These are phyloP conservation scores for Alternaria postmessia DNA, from an alignment of 2,329 filamentous ascomycete genomes.

Conservation along the genomic window DNA sequence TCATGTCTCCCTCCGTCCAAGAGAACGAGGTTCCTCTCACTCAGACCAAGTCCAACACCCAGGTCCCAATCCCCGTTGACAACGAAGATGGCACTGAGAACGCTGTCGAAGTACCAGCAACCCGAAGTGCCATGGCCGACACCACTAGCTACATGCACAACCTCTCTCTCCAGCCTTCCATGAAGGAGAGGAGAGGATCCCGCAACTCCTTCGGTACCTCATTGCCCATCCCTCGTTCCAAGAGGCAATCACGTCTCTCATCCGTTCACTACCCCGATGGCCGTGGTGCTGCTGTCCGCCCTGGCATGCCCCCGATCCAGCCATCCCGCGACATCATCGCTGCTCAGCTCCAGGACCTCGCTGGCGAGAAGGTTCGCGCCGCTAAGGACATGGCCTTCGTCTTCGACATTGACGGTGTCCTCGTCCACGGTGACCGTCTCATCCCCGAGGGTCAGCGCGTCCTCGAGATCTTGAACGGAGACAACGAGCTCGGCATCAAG, in stretches of 20 bases:
- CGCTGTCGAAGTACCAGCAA: constrained; percentile 74
- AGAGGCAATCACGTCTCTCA: constrained; percentile 72
- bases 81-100: constrained; percentile 48
- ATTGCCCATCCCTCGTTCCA: constrained; percentile 75
- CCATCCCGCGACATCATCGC: constrained; percentile 73
- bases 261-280: constrained; percentile 63
- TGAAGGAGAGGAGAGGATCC: constrained; percentile 71
- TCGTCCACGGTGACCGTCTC: constrained; percentile 75
- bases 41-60: constrained; percentile 35
- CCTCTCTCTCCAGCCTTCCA: constrained; percentile 72
- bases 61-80: constrained; percentile 41
- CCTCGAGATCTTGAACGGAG: constrained; percentile 75
- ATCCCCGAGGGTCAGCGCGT: constrained; percentile 73
- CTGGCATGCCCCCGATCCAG: constrained; percentile 67
- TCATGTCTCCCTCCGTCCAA: constrained; percentile 62
- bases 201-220: constrained; percentile 79
- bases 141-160: constrained; percentile 76
- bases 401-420: constrained; percentile 79
- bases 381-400: constrained; percentile 85
- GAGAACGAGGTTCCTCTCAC: constrained; percentile 58
- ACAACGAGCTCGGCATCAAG: constrained; percentile 81
- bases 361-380: constrained; percentile 69
- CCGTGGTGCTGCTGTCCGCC: constrained; percentile 58
- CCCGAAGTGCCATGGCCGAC: constrained; percentile 73
- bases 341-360: constrained; percentile 73